Base-by-base conservation (phyloP, 306 rosid genomes). In the Trifolium subterraneum region DNA sequence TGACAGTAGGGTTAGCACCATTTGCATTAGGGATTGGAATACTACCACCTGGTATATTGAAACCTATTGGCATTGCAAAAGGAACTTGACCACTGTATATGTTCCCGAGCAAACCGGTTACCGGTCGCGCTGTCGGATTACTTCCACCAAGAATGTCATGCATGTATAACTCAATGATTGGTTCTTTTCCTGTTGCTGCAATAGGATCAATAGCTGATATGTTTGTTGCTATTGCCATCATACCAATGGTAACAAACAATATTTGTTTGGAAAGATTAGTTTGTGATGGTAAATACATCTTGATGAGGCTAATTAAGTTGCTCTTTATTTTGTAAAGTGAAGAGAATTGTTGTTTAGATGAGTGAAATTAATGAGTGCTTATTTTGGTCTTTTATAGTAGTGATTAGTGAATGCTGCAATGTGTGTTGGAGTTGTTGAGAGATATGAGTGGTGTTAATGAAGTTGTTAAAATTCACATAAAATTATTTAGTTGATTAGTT, bases 21-120 rank as follows among this genome's bases (percentile, higher is more conserved):
- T 87, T 91, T 70, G 97, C 94, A 81, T 93, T 93, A 2, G 97
- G 98, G 23, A 91, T 77, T 18, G 94, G 87, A 27, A 89, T 83
- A 4, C 50, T 88, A 15, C 82, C 90, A 12, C 75, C 62, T 63
- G 96, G 90, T 20, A 86, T 77, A 0, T 76, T 56, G 33, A 56
- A 56, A 4, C 62, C 62, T 11, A 56, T 7, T 11, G 62, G 62
- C 1, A 33, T 56, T 56, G 62, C 62, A 23, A 56, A 56, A 0
- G 62, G 62, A 0, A 56, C 62, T 56, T 22, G 33, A 20, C 62
- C 62, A 56, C 62, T 56, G n/a, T 56, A 56, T 22, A 56, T 56
- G 35, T 22, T 56, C 3, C 62, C 62, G 1, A 56, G 62, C n/a
- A 56, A 56, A 22, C 62, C 62, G 35, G 62, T 56, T 0, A 56